Evolutionary conservation across 805 yeast species (phyloP), one percentile per base, ranked within the genome.

Genomic region (Peterozyma xylosa): DNA sequence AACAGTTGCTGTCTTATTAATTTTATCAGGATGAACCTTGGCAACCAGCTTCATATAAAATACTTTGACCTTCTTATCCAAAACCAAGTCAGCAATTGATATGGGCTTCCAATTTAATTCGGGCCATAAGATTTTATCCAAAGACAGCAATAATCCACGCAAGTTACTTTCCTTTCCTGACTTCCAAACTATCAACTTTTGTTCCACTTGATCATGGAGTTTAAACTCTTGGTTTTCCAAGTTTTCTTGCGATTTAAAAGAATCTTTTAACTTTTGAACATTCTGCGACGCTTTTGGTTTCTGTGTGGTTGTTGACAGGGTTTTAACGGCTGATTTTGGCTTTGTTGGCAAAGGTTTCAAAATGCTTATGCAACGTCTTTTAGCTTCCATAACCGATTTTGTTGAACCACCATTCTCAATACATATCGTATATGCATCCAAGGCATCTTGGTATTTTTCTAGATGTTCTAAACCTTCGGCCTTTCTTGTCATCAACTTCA

Each of bases 41-140:
- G 87, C 76, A 39, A 82, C 86, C 1, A 87, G 91, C 54, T 81
- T 83, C 87, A 84, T 77, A 60, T 93, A 93, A 15, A 71, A 70
- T 33, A 91, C 67, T 59, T 91, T 91, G 34, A 89, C 97, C 59
- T 86, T 89, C 53, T 89, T 90, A 15, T 95, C 91, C 50, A 90
- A 67, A 47, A 93, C 93, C 47, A 93, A 67, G 45, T 91, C 97
- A 3, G 82, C 71, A 56, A 83, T 61, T 1, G 80, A 60, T 5
- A 89, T 81, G 14, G 74, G 68, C 49, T 73, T 74, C 95, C 93
- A 86, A 35, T 74, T 73, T 2, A 74, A 50, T 38, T 73, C 78
- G 11, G 86, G 80, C 79, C 86, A 79, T 11, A 93, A 62, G 14
- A 93, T 72, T 2, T 64, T 60, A 33, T 86, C 80, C 45, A 93